Percentiles rank a stretch among this genome's conserved stretches.
Conservation (phyloP, 192 early-diverging fungal genomes). For the Linnemannia exigua region DNA sequence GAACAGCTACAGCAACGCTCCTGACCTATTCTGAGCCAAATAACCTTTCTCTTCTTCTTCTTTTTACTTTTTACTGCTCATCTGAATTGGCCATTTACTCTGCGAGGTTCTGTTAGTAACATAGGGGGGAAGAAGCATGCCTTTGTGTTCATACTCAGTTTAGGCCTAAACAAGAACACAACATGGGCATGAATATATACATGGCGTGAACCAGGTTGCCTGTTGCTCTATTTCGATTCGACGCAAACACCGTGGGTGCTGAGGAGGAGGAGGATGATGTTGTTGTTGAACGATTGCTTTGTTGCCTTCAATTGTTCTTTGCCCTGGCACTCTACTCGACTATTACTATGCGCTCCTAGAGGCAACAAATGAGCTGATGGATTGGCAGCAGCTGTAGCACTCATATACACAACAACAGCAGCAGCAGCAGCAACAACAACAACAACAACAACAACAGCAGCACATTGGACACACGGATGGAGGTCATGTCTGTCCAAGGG, state of each 20-base stretch:
- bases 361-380: not conserved
- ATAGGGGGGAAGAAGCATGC: constrained; percentile 24
- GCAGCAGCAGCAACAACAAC: not conserved
- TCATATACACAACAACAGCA: not conserved
- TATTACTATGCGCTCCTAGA: not conserved
- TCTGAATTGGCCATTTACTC: constrained; percentile 15
- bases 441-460: not conserved
- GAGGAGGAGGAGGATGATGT: not conserved
- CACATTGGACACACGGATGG: not conserved
- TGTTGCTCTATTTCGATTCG: not conserved
- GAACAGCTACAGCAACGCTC: constrained; percentile 5
- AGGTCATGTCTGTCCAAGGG: constrained; percentile 30
- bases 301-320: not conserved
- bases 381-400: not conserved
- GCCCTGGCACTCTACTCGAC: not conserved
- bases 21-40: not conserved
- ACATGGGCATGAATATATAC: too few relatives aligned
- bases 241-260: not conserved
- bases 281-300: not conserved
- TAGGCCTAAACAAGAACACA: not conserved
- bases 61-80: constrained; percentile 6
- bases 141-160: not conserved
- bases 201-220: not conserved
- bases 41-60: not conserved
- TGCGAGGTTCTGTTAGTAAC: not conserved